A percentile compares a stretch with the other conserved stretches of the same genome.
Conservation (phyloP, 1,139 yeast genomes). For the Yamadazyma diospyri region DNA sequence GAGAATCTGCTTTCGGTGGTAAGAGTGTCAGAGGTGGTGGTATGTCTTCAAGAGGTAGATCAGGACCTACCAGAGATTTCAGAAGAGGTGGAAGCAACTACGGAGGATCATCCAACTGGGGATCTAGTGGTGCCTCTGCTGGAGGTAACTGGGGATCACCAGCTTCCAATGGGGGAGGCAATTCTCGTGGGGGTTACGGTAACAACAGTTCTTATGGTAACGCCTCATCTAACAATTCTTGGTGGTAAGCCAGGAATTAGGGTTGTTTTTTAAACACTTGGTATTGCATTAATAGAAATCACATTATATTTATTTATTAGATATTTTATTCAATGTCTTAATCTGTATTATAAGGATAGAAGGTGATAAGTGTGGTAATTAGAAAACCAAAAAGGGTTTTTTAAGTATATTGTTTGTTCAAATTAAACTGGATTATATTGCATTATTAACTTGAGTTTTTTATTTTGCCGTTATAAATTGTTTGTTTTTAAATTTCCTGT, state of each 20-base stretch:
- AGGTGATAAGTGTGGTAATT: constrained; percentile 6
- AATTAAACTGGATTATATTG: constrained; percentile 9
- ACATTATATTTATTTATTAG: constrained; percentile 6
- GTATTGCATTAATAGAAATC: constrained; percentile 9
- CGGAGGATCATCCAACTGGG: constrained; percentile 27
- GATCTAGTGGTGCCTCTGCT: constrained; percentile 21
- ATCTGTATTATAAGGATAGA: constrained; percentile 16
- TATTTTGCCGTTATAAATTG: constrained; percentile 9
- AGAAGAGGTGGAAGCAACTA: constrained; percentile 45
- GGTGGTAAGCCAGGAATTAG: constrained; percentile 30
- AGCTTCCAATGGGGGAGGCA: constrained; percentile 7
- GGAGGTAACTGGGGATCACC: constrained; percentile 25
- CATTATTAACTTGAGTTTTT: constrained; percentile 18
- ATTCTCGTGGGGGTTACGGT: constrained; percentile 13
- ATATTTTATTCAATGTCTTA: constrained; percentile 26
- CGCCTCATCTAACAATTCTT: constrained; percentile 21
- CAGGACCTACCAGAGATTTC: constrained; percentile 56
- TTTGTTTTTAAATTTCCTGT: constrained; percentile 15
- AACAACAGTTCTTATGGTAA: constrained; percentile 6
- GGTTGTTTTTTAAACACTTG: constrained; percentile 7
- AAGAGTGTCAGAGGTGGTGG: constrained; percentile 42
- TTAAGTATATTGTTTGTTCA: neutral
- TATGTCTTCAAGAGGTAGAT: constrained; percentile 35
- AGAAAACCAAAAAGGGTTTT: too few relatives aligned
- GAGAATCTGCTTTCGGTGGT: constrained; percentile 67